These are phyloP conservation scores for Corrigiola litoralis DNA, from an alignment of 179 eudicot genomes.

Conservation along the genomic window DNA sequence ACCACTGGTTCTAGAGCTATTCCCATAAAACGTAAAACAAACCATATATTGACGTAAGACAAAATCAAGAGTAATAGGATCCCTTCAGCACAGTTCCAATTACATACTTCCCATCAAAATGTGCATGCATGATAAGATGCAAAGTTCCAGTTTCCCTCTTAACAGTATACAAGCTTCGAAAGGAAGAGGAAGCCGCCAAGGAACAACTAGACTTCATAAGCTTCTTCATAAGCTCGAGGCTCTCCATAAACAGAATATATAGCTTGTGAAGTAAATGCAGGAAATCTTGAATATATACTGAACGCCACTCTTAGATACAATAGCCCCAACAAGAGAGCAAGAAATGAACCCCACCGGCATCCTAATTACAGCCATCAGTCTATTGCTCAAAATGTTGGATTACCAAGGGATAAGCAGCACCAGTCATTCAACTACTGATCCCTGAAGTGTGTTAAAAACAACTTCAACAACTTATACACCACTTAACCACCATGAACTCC, in stretches of 20 bases:
- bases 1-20: constrained; percentile 10
- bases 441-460: constrained; percentile 4
- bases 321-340: constrained; percentile 1
- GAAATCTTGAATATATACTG: neutral
- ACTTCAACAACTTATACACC: neutral
- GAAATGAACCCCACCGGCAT: neutral
- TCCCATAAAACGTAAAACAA: constrained; percentile 6
- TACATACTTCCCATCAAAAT: constrained; percentile 19
- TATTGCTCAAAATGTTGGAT: neutral
- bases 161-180: constrained; percentile 11
- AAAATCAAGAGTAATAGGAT: constrained; percentile 9
- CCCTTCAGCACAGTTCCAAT: constrained; percentile 6
- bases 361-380: neutral
- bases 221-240: neutral
- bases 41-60: constrained; percentile 7
- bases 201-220: too few relatives aligned
- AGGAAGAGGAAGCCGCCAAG: constrained; percentile 7
- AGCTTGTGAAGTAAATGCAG: constrained; percentile 3
- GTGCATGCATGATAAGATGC: neutral
- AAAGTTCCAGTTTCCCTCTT: neutral
- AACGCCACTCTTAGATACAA: constrained; percentile 2
- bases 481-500: neutral
- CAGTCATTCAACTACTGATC: constrained; percentile 4
- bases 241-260: neutral
- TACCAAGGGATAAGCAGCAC: constrained; percentile 2